Evolutionary conservation across 1,284 basidiomycete genomes (phyloP), one percentile per base, ranked within the genome.

Genomic region (Cutaneotrichosporon sp.): DNA sequence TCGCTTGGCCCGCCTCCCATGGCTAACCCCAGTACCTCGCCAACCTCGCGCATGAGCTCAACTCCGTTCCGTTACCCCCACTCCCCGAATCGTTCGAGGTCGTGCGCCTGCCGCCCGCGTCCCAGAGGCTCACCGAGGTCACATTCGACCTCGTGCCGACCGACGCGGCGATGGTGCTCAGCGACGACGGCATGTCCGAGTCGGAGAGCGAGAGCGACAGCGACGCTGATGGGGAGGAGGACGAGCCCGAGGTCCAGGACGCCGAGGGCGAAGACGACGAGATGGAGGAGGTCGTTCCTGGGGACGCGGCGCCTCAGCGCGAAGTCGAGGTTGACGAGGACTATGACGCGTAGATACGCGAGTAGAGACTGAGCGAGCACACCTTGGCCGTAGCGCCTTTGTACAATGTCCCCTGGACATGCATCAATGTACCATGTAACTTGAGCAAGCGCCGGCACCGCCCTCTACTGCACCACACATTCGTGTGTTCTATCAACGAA

Each of bases 71-170:
- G 0, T 85, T 99, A 5, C 96, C 96, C 4, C 83, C 92, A 4
- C 89, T 98, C 11, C 90, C 91, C n/a, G 96, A 98, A 82, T 88
- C 93, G 1, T 97, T 97, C 80, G 96, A 80, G 55, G 63, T 95
- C 40, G 87, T 98, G 56, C 89, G 94, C 22, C 83, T 98, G 22
- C 96, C 96, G 0, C 76, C 87, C 11, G 75, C 87, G 13, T 82
- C 87, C 31, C 92, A 97, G 49, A 90, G 92, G 62, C 85, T 99
- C 42, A 92, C 92, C 13, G 85, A 90, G 22, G 88, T 97, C 69
- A 92, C 97, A 82, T 99, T 98, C 82, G 89, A 93, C 72, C 86
- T 98, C 71, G 86, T 97, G 0, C 94, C 96, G 9, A 93, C 92
- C 77, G 87, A 88, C 87, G 90, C 16, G 87, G 68, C 63, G 14